A percentile compares a stretch with the other conserved stretches of the same genome.
phyloP scores from a whole-genome alignment of 768 basidiomycete species.

The Lactarius quietus region DNA sequence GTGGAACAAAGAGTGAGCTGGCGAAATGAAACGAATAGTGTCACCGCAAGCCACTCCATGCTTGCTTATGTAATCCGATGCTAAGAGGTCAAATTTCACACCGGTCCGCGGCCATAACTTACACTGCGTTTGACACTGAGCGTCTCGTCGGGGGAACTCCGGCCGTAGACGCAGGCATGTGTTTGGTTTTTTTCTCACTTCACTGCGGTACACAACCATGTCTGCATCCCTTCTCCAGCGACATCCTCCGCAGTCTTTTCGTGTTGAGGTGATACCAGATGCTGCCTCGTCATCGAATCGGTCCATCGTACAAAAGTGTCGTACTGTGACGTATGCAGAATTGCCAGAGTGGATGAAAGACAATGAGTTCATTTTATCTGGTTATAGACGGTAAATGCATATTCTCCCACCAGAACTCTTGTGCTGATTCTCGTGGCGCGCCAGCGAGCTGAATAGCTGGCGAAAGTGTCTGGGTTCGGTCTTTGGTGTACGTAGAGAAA shows the following conservation, averaged over 20 bases:
- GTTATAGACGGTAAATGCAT: constrained; percentile 59
- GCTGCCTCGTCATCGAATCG: neutral
- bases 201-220: neutral
- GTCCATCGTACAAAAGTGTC: neutral
- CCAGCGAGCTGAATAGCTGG: constrained; percentile 59
- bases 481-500: constrained; percentile 51
- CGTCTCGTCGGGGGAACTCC: too few relatives aligned
- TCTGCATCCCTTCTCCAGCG: constrained; percentile 8
- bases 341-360: constrained; percentile 68
- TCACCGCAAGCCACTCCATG: neutral
- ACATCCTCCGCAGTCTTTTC: constrained; percentile 1
- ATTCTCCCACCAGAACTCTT: neutral
- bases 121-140: too few relatives aligned
- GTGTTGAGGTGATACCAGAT: neutral
- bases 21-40: constrained; percentile 10
- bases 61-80: constrained; percentile 1
- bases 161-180: neutral
- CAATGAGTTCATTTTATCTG: constrained; percentile 67
- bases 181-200: neutral
- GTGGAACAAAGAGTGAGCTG: constrained; percentile 6
- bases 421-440: neutral
- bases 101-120: neutral
- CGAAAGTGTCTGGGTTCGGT: constrained; percentile 58
- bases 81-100: neutral
- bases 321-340: constrained; percentile 51